phyloP scores from a whole-genome alignment of 306 rosid genomes.

The Cicer yamashitae region DNA sequence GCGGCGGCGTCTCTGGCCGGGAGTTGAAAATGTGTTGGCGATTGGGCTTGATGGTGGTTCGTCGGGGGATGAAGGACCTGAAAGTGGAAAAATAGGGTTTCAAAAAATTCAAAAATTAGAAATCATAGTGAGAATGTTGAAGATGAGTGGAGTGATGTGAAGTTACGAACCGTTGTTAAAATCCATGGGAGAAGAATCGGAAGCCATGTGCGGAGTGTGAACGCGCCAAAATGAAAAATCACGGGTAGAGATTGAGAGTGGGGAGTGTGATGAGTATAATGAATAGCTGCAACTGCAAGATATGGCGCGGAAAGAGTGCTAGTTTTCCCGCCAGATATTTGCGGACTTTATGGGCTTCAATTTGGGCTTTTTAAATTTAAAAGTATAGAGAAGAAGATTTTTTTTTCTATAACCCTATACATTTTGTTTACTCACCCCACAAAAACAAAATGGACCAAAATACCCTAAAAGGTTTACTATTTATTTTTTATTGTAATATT shows the following conservation, averaged over 20 bases:
- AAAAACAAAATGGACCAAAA: too few species aligned
- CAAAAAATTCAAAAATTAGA: background rate
- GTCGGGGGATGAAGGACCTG: slow-evolving; percentile 87
- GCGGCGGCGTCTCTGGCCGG: slow-evolving; percentile 60
- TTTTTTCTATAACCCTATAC: too few species aligned
- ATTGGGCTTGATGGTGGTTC: slow-evolving; percentile 88
- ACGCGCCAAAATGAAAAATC: slow-evolving; percentile 4
- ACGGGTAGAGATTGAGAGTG: background rate
- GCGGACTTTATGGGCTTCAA: slow-evolving; percentile 37
- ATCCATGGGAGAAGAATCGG: slow-evolving; percentile 72
- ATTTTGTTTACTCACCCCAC: too few species aligned
- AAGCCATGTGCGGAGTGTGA: slow-evolving; percentile 61
- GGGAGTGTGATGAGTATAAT: background rate
- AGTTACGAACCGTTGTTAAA: slow-evolving; percentile 59
- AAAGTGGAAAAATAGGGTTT: background rate
- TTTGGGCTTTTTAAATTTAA: slow-evolving; percentile 15
- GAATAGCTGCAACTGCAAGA: slow-evolving; percentile 19
- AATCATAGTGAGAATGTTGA: background rate
- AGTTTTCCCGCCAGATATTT: slow-evolving; percentile 61
- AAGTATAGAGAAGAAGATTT: too few species aligned
- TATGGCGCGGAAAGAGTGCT: slow-evolving; percentile 54
- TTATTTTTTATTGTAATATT: too few species aligned
- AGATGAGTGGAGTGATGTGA: slow-evolving; percentile 13
- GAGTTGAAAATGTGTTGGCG: slow-evolving; percentile 76
- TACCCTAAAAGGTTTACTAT: too few species aligned